Base-by-base conservation (phyloP, 192 early-diverging fungal species). In the Dimargaris cristalligena region DNA sequence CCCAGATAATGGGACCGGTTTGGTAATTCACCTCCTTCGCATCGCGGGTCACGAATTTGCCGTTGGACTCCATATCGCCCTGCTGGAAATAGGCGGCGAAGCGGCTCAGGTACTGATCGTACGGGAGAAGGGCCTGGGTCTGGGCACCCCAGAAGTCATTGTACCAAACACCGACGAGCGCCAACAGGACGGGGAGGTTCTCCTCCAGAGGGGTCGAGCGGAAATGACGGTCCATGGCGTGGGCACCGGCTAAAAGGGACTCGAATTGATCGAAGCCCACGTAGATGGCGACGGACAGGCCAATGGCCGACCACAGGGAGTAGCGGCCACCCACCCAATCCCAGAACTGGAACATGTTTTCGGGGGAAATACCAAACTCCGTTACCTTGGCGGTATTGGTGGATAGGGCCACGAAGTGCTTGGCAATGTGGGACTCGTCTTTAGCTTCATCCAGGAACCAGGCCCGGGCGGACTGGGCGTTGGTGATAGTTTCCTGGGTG, bases 261-360 rank as follows among this genome's bases (percentile, higher is more conserved):
- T 87, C 72, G 74, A 97, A 99, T 83, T 95, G 93, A 58, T 95
- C 89, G 58, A 77, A 89, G 45, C 95, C 93, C 64, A 99, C 76
- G 71, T 87, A 93, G 61, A 97, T 88, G 60, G 85, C 85, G 65
- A 99, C 97, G 9, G 93, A 95, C 59, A 99, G 81, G 47, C 95
- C 95, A 60, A 99, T 97, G 46, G 95, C 95, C 29, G 95, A 98
- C 95, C 95, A 99, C 33, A 97, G 85, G 35, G 92, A 95, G 77
- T 98, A 98, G 58, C 95, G 86, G 38, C 95, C 95, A 67, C 95
- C 95, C 55, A 97, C 88, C 92, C 93, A 97, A 74, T 97, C 93
- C 92, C 92, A 94, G 79, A 97, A 97, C 72, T 90, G 84, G 82
- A 98, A 98, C 95, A 99, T 99, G 80, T 99, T 99, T 63, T 82